Percentiles rank a stretch among this genome's conserved stretches.
Evolutionary conservation across 1,284 basidiomycete genomes (phyloP).

Genomic region (Coniophora puteana): DNA sequence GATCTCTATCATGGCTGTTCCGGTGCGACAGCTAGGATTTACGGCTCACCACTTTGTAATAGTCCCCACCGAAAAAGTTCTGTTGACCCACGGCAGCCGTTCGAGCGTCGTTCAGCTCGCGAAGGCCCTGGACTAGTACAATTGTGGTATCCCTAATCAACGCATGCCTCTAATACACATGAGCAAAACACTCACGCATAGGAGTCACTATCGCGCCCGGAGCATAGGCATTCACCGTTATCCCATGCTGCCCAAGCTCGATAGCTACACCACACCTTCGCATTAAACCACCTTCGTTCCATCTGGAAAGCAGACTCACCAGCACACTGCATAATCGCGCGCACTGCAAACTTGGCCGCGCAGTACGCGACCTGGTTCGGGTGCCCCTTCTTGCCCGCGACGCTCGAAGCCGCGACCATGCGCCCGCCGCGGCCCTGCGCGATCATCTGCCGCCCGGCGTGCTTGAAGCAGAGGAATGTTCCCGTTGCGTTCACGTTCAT

Average conservation of each 20-base stretch:
- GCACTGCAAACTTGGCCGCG: slow-evolving; percentile 23
- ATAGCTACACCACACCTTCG: slow-evolving; percentile 1
- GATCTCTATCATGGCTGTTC: not conserved
- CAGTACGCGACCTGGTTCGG: slow-evolving; percentile 9
- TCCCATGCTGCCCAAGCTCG: slow-evolving; percentile 2
- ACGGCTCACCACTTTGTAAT: slow-evolving; percentile 25
- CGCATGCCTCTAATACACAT: not conserved
- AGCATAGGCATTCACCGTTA: slow-evolving; percentile 6
- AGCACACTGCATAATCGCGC: slow-evolving; percentile 23
- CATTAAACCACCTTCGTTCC: not conserved
- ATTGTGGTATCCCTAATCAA: too few relatives aligned
- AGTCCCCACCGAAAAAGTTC: not conserved
- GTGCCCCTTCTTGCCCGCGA: not conserved
- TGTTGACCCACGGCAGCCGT: not conserved
- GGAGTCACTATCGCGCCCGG: slow-evolving; percentile 2
- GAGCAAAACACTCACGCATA: slow-evolving; percentile 1
- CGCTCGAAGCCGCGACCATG: not conserved
- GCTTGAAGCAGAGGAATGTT: slow-evolving; percentile 24
- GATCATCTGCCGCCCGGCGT: slow-evolving; percentile 26
- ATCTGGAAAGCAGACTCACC: slow-evolving; percentile 12
- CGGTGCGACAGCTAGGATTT: too few relatives aligned
- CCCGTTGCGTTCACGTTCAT: slow-evolving; percentile 22
- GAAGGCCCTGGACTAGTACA: not conserved
- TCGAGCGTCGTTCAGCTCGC: not conserved
- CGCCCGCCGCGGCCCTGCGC: slow-evolving; percentile 25